A percentile compares a stretch with the other conserved stretches of the same genome.
These are phyloP conservation scores for Lonicera japonica DNA, from an alignment of 129 eudicot genomes.

Conservation along the genomic window DNA sequence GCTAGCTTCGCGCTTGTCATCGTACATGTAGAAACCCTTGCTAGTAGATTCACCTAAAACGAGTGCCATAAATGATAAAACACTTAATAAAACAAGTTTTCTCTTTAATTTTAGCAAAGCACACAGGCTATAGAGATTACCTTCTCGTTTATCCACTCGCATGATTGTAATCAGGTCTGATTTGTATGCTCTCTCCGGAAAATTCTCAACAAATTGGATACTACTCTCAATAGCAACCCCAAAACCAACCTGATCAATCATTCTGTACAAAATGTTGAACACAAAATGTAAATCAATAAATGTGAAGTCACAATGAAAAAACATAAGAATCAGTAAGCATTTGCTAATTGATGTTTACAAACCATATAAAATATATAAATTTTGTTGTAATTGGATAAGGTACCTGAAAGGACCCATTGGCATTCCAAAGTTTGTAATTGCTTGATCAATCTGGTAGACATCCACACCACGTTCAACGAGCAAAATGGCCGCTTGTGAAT, in stretches of 20 bases:
- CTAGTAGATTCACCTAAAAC: constrained; percentile 23
- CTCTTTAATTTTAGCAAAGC: no score
- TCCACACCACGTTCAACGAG: constrained; percentile 47
- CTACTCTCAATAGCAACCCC: constrained; percentile 1
- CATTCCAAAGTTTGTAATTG: constrained; percentile 52
- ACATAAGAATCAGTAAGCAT: no score
- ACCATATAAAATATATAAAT: no score
- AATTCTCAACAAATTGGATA: constrained; percentile 12
- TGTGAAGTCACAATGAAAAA: no score
- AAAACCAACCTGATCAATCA: constrained; percentile 26
- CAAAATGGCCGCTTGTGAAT: constrained; percentile 33
- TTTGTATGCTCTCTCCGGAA: constrained; percentile 21
- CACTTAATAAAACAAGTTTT: not conserved
- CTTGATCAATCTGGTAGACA: constrained; percentile 35
- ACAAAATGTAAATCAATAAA: not conserved
- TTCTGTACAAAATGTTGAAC: constrained; percentile 17
- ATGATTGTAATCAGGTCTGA: constrained; percentile 11
- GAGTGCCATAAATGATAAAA: not conserved
- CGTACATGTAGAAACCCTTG: constrained; percentile 33
- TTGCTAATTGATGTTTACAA: no score
- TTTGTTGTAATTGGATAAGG: not conserved
- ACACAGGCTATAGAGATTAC: constrained; percentile 6
- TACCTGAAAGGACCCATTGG: constrained; percentile 56
- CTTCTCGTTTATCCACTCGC: constrained; percentile 18
- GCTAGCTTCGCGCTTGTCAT: constrained; percentile 23